Conservation (phyloP, 2,329 filamentous ascomycete genomes). For the Botrytis galanthina region DNA sequence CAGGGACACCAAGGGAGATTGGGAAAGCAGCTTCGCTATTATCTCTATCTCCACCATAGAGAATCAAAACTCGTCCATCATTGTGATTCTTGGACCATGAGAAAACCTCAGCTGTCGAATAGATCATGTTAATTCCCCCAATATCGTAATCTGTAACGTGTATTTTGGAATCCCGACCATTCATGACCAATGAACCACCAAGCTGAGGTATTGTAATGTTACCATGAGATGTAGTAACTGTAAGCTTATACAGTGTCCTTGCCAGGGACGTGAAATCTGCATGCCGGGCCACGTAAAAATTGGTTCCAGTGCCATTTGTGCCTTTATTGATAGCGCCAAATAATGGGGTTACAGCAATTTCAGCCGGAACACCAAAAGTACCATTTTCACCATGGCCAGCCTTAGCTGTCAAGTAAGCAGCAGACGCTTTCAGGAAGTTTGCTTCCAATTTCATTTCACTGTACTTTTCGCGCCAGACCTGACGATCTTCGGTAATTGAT, state of each 20-base stretch:
- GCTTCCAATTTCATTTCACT: conserved; percentile 29
- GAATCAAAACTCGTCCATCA: conserved; percentile 53
- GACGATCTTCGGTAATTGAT: conserved; percentile 26
- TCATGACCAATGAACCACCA: conserved; percentile 54
- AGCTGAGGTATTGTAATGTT: conserved; percentile 56
- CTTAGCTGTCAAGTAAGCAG: conserved; percentile 46
- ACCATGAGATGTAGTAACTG: conserved; percentile 54
- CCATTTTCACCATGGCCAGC: conserved; percentile 46
- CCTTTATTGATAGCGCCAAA: conserved; percentile 38
- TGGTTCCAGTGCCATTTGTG: conserved; percentile 46
- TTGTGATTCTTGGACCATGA: conserved; percentile 60
- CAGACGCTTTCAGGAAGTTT: conserved; percentile 27
- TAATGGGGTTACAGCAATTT: conserved; percentile 63
- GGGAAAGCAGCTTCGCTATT: conserved; percentile 52
- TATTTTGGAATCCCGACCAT: conserved; percentile 62
- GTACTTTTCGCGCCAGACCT: conserved; percentile 27
- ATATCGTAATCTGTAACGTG: conserved; percentile 64
- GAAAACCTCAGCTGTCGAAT: conserved; percentile 66
- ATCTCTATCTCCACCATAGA: conserved; percentile 61
- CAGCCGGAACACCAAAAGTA: conserved; percentile 50
- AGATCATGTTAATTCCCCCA: conserved; percentile 55
- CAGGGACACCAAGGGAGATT: conserved; percentile 1
- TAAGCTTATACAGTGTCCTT: conserved; percentile 34
- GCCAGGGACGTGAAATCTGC: conserved; percentile 47
- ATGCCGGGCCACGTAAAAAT: conserved; percentile 66